Conservation (phyloP, 1,284 basidiomycete genomes). For the Ustilago curta region DNA sequence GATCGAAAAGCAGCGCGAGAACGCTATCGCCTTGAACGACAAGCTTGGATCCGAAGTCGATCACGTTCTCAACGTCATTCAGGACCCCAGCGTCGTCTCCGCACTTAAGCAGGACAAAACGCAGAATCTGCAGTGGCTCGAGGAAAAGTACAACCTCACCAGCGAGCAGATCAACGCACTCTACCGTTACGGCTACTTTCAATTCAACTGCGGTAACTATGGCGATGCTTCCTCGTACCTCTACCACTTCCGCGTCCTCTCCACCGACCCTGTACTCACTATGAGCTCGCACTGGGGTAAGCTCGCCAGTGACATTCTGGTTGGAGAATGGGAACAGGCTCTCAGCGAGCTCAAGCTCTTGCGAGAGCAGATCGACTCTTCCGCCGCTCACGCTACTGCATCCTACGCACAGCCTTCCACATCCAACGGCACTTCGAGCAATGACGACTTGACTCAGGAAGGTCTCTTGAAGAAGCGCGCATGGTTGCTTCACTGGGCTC, state of each 20-base stretch:
- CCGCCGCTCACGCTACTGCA: slow-evolving; percentile 45
- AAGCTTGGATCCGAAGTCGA: slow-evolving; percentile 87
- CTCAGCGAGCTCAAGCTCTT: slow-evolving; percentile 93
- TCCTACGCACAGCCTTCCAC: slow-evolving; percentile 48
- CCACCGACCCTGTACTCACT: slow-evolving; percentile 89
- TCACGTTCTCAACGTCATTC: slow-evolving; percentile 92
- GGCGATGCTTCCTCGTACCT: slow-evolving; percentile 95
- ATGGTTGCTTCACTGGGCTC: slow-evolving; percentile 97
- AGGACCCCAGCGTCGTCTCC: slow-evolving; percentile 90
- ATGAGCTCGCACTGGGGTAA: slow-evolving; percentile 98
- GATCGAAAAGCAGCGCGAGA: slow-evolving; percentile 71
- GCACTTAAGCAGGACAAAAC: slow-evolving; percentile 91
- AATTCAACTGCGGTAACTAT: slow-evolving; percentile 97
- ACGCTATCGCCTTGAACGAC: slow-evolving; percentile 85
- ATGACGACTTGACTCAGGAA: slow-evolving; percentile 70
- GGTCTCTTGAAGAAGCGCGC: slow-evolving; percentile 89
- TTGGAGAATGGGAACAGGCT: slow-evolving; percentile 92
- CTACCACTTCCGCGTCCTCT: slow-evolving; percentile 97
- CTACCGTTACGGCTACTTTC: slow-evolving; percentile 98
- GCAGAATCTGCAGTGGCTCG: slow-evolving; percentile 92
- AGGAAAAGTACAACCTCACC: slow-evolving; percentile 93
- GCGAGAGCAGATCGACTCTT: slow-evolving; percentile 85
- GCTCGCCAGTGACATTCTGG: slow-evolving; percentile 93
- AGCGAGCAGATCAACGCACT: slow-evolving; percentile 93
- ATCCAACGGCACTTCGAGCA: slow-evolving; percentile 34